Percentiles rank a stretch among this genome's conserved stretches.
phyloP scores from a whole-genome alignment of 2,329 filamentous ascomycete species.

The Penicillium paneum region DNA sequence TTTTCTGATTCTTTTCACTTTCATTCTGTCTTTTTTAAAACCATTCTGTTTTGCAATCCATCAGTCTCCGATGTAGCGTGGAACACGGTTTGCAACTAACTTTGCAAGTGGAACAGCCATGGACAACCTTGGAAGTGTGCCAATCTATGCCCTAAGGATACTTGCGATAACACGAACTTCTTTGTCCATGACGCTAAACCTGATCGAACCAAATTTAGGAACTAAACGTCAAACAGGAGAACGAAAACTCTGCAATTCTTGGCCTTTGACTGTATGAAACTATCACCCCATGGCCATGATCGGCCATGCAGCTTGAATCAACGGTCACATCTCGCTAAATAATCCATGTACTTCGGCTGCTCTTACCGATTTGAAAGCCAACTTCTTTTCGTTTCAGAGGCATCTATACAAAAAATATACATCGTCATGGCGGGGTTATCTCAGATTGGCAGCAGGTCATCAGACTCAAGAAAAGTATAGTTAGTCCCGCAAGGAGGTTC shows the following conservation, averaged over 20 bases:
- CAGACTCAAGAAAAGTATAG: background rate
- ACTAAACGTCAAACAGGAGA: background rate
- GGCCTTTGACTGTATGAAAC: conserved; percentile 3
- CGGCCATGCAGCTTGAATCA: conserved; percentile 19
- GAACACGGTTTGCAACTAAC: background rate
- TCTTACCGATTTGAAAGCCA: conserved; percentile 7
- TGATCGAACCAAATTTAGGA: background rate
- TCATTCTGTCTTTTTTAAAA: background rate
- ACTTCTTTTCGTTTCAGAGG: background rate
- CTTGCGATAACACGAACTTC: conserved; percentile 1
- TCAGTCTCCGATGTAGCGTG: background rate
- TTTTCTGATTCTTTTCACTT: no score
- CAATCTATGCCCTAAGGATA: background rate
- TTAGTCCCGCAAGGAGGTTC: background rate
- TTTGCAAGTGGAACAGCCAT: background rate
- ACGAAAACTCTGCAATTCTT: conserved; percentile 10
- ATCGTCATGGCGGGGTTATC: conserved; percentile 1
- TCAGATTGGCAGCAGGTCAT: background rate
- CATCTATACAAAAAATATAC: background rate
- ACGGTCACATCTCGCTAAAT: conserved; percentile 17
- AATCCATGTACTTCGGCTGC: conserved; percentile 20
- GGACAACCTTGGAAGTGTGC: background rate
- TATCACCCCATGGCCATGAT: conserved; percentile 14
- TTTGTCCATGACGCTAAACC: conserved; percentile 8
- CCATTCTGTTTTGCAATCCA: no score